Base-by-base conservation (phyloP, 352 stramenopile species). In the Phytopythium sindhum region DNA sequence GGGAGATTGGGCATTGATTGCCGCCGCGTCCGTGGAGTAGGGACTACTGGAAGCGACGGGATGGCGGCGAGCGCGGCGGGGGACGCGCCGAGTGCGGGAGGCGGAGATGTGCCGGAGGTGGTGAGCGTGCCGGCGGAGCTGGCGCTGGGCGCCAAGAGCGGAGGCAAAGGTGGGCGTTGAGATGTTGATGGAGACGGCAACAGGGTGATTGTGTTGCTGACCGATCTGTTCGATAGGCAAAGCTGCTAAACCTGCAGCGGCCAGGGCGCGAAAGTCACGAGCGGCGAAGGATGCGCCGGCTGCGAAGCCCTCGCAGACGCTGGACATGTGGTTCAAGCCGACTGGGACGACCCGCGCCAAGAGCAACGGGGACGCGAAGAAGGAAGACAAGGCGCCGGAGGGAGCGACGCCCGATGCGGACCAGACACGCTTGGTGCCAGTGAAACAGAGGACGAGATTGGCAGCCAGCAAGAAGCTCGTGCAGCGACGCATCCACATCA, bases 401-500 rank as follows among this genome's bases (percentile, higher is more conserved):
- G 19, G 55, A 26, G 44, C 33, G 2, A 23, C 60, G 8, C 37
- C 11, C 21, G 26, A 51, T 14, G 26, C 26, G 23, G 47, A 54
- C 4, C 41, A 54, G 44, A 39, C 31, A 5, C 39, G 39, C 1
- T 52, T 62, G 28, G 24, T 48, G 7, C 33, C 47, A 26, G 2
- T 24, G 4, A 63, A 67, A 56, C 44, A 44, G 31, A 75, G 73
- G 64, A 68, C 66, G 37, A n/a, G 23, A 4, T 62, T 64, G 51
- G 14, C 12, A 21, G 47, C 61, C 7, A 52, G 62, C 35, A 81
- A 76, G 59, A 84, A 82, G 50, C 75, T 91, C n/a, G 70, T 86
- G 37, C 83, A 91, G 74, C 80, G 83, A 28, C 79, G 82, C 23
- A 91, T 91, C 48, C 72, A 86, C 58, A 75, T 90, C 61, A 87